Conservation (phyloP, 2,329 filamentous ascomycete species). For the Erysiphe neolycopersici region DNA sequence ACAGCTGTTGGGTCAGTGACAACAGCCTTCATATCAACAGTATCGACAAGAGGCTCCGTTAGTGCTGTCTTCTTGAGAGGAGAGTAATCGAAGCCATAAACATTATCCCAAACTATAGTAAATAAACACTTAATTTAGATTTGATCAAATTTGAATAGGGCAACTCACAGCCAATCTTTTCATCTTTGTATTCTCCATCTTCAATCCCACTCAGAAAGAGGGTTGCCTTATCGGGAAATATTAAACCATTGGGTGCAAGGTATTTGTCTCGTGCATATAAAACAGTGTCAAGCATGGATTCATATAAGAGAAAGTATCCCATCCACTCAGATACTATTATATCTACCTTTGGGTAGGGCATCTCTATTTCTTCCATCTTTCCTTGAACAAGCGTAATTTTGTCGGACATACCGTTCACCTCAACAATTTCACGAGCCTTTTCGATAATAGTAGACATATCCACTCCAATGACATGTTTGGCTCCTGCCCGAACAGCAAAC, state of each 20-base stretch:
- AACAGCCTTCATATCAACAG: constrained; percentile 88
- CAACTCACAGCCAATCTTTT: constrained; percentile 89
- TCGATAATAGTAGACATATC: constrained; percentile 99
- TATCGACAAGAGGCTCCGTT: constrained; percentile 89
- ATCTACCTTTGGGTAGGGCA: constrained; percentile 87
- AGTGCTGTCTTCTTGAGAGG: constrained; percentile 84
- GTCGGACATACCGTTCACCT: constrained; percentile 68
- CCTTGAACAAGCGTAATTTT: constrained; percentile 96
- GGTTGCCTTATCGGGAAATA: constrained; percentile 97
- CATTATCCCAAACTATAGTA: constrained; percentile 79
- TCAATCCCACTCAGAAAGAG: constrained; percentile 95
- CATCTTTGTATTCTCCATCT: constrained; percentile 97
- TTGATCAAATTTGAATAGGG: not conserved
- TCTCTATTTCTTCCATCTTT: constrained; percentile 96
- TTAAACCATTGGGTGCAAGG: constrained; percentile 61
- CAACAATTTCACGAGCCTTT: constrained; percentile 90
- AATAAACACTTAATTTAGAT: not conserved
- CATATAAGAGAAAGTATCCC: constrained; percentile 97
- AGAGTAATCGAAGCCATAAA: constrained; percentile 92
- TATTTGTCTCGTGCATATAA: constrained; percentile 89
- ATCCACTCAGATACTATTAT: constrained; percentile 99
- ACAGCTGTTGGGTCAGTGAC: constrained; percentile 74
- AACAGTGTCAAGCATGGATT: constrained; percentile 97
- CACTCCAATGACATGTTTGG: constrained; percentile 95
- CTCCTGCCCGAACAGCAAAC: constrained; percentile 90